Evolutionary conservation across 2,329 filamentous ascomycete species (phyloP), one percentile per base, ranked within the genome.

Genomic region (Incumbomyces lentus): DNA sequence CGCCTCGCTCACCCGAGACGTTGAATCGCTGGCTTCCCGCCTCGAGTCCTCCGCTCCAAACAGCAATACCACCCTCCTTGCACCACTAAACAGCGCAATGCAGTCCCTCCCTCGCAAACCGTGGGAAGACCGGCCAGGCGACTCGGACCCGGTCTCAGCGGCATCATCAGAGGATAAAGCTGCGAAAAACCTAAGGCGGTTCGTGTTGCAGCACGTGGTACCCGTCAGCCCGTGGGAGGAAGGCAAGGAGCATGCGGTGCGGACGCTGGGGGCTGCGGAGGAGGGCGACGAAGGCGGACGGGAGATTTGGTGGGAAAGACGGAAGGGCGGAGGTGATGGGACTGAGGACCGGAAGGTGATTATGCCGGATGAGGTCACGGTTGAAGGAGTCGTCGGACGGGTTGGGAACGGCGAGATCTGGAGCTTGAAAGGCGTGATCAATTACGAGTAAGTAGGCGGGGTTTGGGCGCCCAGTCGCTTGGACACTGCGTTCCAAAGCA

Each of bases 381-480:
- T 96, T 12, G 76, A 81, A 35, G 79, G 72, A 48, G 72, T 94
- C 43, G 82, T 81, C 1, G 82, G 82, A 55, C 76, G 79, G 50
- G 89, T 93, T 14, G 76, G 79, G 2, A 98, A 96, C 62, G 92
- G 92, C 3, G 85, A 96, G 66, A 74, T 96, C 55, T 93, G 86
- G 86, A 75, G 89, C 32, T 60, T 86, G 49, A 77, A 77, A 54
- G 73, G 71, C 3, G 76, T 82, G 18, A 59, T 82, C 49, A 77
- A 77, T 49, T 77, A 76, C 55, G 57, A 56, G 19, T 63, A 35
- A 11, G 16, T n/a, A n/a, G n/a, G n/a, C n/a, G n/a, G n/a, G n/a
- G n/a, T n/a, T n/a, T n/a, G n/a, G n/a, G n/a, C n/a, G n/a, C n/a
- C n/a, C n/a, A n/a, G n/a, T n/a, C n/a, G n/a, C 22, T 5, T 8